Conservation (phyloP, 2,329 filamentous ascomycete genomes). For the Penicillium sp. region DNA sequence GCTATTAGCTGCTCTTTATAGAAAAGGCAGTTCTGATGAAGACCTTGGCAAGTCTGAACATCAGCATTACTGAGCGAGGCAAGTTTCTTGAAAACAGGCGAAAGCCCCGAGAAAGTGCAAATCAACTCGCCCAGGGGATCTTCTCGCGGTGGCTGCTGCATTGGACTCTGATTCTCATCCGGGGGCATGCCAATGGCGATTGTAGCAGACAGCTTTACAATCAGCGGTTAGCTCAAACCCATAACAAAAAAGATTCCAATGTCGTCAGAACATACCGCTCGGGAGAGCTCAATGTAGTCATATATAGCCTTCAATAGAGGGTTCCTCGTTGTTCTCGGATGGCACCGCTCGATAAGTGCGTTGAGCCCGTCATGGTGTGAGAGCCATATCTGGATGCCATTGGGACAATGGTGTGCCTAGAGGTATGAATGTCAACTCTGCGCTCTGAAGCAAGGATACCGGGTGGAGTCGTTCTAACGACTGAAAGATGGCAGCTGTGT, state of each 20-base stretch:
- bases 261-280: neutral
- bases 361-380: neutral
- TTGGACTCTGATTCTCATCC: neutral
- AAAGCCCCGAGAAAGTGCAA: neutral
- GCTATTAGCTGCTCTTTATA: neutral
- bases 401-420: neutral
- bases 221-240: neutral
- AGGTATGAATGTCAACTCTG: neutral
- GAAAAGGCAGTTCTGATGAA: neutral
- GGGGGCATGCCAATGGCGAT: neutral
- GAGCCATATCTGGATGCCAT: neutral
- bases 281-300: neutral
- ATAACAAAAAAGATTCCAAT: neutral
- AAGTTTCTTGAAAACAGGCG: neutral
- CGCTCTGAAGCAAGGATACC: neutral
- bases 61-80: neutral
- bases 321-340: neutral
- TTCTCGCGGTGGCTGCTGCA: neutral
- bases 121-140: neutral
- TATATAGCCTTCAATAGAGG: neutral
- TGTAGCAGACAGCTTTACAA: neutral
- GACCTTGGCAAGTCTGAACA: neutral
- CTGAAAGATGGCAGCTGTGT: constrained; percentile 4
- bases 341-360: neutral
- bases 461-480: neutral